Conservation (phyloP, 2,329 filamentous ascomycete genomes). For the Magnaporthiopsis rhizophila region DNA sequence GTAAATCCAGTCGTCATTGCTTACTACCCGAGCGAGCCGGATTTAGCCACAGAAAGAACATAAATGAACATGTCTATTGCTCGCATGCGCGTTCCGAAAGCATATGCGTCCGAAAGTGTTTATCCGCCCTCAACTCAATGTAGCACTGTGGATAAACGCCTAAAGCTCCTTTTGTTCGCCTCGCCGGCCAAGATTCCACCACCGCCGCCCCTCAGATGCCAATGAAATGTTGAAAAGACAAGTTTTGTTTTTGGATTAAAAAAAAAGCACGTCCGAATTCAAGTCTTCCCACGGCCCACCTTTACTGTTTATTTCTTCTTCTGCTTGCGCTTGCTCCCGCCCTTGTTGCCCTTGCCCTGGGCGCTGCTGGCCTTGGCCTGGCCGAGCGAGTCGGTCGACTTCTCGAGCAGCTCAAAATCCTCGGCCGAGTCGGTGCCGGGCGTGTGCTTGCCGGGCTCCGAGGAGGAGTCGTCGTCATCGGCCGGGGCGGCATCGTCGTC, state of each 20-base stretch:
- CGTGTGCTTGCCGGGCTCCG: conserved; percentile 41
- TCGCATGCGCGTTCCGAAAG: background rate
- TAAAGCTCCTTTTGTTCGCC: background rate
- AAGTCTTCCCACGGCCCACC: too few species aligned
- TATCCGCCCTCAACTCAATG: background rate
- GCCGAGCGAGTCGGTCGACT: conserved; percentile 47
- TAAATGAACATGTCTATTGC: background rate
- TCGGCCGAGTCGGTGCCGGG: conserved; percentile 49
- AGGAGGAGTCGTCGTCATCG: conserved; percentile 36
- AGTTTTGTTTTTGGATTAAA: background rate
- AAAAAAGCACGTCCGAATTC: too few species aligned
- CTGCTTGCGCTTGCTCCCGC: conserved; percentile 41
- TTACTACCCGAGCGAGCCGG: background rate
- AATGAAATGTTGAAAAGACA: background rate
- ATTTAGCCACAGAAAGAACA: background rate
- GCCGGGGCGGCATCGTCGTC: conserved; percentile 26
- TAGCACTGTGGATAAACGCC: background rate
- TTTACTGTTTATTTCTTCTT: conserved; percentile 43
- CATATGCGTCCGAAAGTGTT: too few species aligned
- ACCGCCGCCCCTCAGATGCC: background rate
- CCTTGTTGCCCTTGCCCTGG: conserved; percentile 30
- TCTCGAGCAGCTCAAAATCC: conserved; percentile 57
- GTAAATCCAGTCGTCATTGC: background rate
- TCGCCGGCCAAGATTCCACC: background rate
- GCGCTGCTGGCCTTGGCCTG: conserved; percentile 42